Evolutionary conservation across 495 filamentous ascomycete species (phyloP).

Genomic region (Talaromyces thailandensis): DNA sequence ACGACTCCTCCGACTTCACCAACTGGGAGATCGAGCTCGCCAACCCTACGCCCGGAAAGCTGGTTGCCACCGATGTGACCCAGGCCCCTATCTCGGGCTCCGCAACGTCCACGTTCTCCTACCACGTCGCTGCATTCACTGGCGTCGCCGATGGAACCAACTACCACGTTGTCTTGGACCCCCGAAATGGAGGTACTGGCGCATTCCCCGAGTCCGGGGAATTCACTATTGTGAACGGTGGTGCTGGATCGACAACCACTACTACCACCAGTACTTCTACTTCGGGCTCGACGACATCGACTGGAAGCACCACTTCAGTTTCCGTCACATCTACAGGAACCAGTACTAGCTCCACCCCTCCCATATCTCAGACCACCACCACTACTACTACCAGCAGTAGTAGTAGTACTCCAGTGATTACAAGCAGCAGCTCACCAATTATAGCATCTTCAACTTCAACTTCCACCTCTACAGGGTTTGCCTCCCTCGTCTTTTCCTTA

Average conservation of each 20-base stretch:
- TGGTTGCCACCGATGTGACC: conserved; percentile 4
- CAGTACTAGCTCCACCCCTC: conserved; percentile 1
- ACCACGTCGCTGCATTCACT: background rate
- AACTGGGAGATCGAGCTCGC: conserved; percentile 8
- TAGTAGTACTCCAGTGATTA: background rate
- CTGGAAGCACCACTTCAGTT: background rate
- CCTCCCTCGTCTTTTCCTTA: too few relatives aligned
- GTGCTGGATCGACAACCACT: background rate
- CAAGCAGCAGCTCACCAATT: conserved; percentile 2
- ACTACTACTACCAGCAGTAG: background rate
- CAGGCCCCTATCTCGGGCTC: background rate
- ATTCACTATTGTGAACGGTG: conserved; percentile 5
- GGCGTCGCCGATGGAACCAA: conserved; percentile 1
- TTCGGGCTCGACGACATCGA: background rate
- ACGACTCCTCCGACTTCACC: conserved; percentile 6
- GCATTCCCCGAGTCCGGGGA: conserved; percentile 1
- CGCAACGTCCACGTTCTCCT: background rate
- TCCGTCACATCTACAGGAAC: background rate
- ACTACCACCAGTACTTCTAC: background rate
- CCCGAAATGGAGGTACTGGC: background rate
- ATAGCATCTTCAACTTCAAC: background rate
- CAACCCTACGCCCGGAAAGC: background rate
- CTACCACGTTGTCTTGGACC: conserved; percentile 3
- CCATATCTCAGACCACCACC: background rate
- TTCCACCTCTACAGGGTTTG: background rate